These are phyloP conservation scores for Galerina sulciceps DNA, from an alignment of 768 basidiomycete genomes.

Conservation along the genomic window DNA sequence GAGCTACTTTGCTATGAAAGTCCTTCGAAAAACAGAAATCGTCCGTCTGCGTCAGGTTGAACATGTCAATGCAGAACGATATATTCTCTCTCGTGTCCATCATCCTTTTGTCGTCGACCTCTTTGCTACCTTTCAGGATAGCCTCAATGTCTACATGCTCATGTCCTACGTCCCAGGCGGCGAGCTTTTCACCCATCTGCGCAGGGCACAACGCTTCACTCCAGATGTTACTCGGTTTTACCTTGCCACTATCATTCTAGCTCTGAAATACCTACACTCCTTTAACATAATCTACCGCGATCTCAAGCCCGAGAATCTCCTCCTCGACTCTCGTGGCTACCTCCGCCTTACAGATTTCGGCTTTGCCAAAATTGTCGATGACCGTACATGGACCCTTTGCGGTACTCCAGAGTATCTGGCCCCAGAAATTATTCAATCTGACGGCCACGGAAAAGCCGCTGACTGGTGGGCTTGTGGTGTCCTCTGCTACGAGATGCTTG, in stretches of 20 bases:
- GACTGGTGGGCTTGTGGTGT: slow-evolving; percentile 99
- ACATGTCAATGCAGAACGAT: slow-evolving; percentile 96
- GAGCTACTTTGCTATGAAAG: slow-evolving; percentile 85
- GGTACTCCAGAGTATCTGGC: slow-evolving; percentile 97
- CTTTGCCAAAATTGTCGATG: slow-evolving; percentile 96
- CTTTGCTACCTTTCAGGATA: slow-evolving; percentile 94
- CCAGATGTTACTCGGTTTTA: slow-evolving; percentile 99
- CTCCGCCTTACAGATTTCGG: slow-evolving; percentile 97
- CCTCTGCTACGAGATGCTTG: slow-evolving; percentile 97
- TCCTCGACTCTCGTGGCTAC: slow-evolving; percentile 92
- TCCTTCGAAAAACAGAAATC: slow-evolving; percentile 84
- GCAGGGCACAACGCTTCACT: slow-evolving; percentile 92
- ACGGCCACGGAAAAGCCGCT: slow-evolving; percentile 96
- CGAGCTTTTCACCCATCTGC: slow-evolving; percentile 95
- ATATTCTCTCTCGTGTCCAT: slow-evolving; percentile 87
- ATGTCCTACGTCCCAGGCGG: slow-evolving; percentile 97
- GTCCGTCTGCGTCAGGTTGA: slow-evolving; percentile 94
- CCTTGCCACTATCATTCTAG: slow-evolving; percentile 93
- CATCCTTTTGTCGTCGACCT: slow-evolving; percentile 98
- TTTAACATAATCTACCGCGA: slow-evolving; percentile 99
- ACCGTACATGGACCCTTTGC: slow-evolving; percentile 97
- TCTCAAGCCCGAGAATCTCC: slow-evolving; percentile 98
- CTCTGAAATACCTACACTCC: slow-evolving; percentile 91
- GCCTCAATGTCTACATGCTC: slow-evolving; percentile 96
- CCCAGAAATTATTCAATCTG: slow-evolving; percentile 97